A percentile compares a stretch with the other conserved stretches of the same genome.
phyloP scores from a whole-genome alignment of 139 green algal genomes.

The Coccomyxa sp. region DNA sequence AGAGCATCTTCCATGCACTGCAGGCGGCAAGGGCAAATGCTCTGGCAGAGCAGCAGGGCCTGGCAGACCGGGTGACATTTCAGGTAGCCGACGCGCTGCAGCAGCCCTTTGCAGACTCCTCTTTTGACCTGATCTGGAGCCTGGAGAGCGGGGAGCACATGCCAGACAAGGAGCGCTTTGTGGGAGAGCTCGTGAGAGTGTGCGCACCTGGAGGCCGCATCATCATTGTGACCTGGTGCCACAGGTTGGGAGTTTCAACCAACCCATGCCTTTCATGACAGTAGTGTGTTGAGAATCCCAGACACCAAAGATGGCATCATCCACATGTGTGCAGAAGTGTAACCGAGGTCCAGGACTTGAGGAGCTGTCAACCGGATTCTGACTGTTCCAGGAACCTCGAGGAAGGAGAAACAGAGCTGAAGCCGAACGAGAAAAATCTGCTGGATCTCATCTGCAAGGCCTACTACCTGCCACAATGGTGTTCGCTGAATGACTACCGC shows the following conservation, averaged over 20 bases:
- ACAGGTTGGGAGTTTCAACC: conserved; percentile 29
- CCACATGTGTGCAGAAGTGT: not conserved
- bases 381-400: conserved; percentile 26
- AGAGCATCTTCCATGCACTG: not conserved
- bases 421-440: conserved; percentile 56
- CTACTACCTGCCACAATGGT: conserved; percentile 98
- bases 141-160: conserved; percentile 95
- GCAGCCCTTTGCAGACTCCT: conserved; percentile 70
- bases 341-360: not conserved
- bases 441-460: conserved; percentile 91
- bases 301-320: not conserved
- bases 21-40: conserved; percentile 75
- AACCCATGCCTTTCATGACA: not conserved
- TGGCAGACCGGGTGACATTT: conserved; percentile 48
- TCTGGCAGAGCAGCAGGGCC: conserved; percentile 49
- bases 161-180: conserved; percentile 72
- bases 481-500: conserved; percentile 85
- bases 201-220: conserved; percentile 74
- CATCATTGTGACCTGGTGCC: conserved; percentile 90
- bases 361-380: not conserved
- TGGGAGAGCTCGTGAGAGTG: conserved; percentile 88
- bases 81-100: conserved; percentile 79
- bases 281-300: too few species aligned
- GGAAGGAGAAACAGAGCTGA: conserved; percentile 39
- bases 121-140: conserved; percentile 85